Evolutionary conservation across 2,329 filamentous ascomycete genomes (phyloP), one percentile per base, ranked within the genome.

Genomic region (Bipolaris oryzae): DNA sequence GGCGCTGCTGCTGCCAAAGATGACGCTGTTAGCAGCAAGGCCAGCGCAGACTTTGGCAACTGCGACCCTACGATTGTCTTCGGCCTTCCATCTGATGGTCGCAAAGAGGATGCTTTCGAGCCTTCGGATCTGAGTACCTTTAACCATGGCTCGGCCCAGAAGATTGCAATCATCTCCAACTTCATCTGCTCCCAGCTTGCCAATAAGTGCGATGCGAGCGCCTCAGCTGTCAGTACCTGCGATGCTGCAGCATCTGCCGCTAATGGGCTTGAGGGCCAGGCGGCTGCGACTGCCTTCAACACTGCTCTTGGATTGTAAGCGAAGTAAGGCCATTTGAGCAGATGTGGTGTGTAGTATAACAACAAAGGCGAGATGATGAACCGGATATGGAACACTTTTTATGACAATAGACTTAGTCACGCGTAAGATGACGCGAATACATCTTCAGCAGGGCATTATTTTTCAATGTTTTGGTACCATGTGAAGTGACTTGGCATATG

Each of bases 51-150:
- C 66, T 79, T 83, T 15, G 82, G 82, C 45, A 67, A 62, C 55
- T 85, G 82, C 75, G 69, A 80, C 63, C 79, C 82, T 5, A 77
- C 79, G 56, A 81, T 85, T 66, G 67, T 75, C 52, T 85, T 85
- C 72, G 80, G 78, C 28, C 64, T 62, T 3, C 79, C 79, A 11
- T 76, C 81, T 41, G 80, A 84, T 64, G 81, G 81, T 42, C 80
- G 80, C 64, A 71, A 80, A 34, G 72, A 78, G 28, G 64, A 74
- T 23, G 74, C 77, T 13, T 82, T 82, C 59, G 73, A 78, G 62
- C 74, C 80, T 35, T 69, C 68, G 9, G 76, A 82, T 68, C 64
- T 76, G 66, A 52, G 61, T 33, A 71, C 67, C 67, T 85, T 85
- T 75, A 78, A 76, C 70, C 84, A 85, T 72, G 82, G 82, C 50